These are phyloP conservation scores for Tetrapyrgos nigripes DNA, from an alignment of 1,284 basidiomycete genomes.

Conservation along the genomic window DNA sequence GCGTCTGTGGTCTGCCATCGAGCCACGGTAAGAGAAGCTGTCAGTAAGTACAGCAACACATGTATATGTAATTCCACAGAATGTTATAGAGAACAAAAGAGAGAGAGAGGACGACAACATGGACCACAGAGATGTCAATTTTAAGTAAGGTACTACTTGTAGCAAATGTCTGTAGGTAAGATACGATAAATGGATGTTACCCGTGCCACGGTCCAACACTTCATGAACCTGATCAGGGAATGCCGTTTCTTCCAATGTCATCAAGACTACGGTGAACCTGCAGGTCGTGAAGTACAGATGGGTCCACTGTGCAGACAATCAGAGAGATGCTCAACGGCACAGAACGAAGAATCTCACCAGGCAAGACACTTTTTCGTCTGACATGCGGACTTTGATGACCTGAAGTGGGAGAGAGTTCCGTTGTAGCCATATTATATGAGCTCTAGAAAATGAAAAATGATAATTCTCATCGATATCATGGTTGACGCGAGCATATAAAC, in stretches of 20 bases:
- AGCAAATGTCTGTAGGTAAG: neutral
- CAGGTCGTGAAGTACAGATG: slow-evolving; percentile 85
- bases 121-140: neutral
- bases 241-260: slow-evolving; percentile 41
- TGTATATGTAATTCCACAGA: slow-evolving; percentile 3
- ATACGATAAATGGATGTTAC: neutral
- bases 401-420: slow-evolving; percentile 58
- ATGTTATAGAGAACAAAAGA: neutral
- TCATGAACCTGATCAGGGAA: slow-evolving; percentile 3
- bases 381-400: slow-evolving; percentile 64
- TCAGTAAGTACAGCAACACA: neutral
- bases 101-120: neutral
- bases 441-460: slow-evolving; percentile 16
- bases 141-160: neutral
- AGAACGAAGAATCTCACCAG: slow-evolving; percentile 57
- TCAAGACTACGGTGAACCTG: slow-evolving; percentile 88
- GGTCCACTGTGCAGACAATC: slow-evolving; percentile 67
- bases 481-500: slow-evolving; percentile 14
- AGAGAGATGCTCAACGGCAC: slow-evolving; percentile 18
- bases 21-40: neutral
- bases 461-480: slow-evolving; percentile 5
- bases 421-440: slow-evolving; percentile 13
- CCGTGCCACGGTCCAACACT: slow-evolving; percentile 4
- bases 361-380: slow-evolving; percentile 85
- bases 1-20: neutral